Evolutionary conservation across 352 stramenopile genomes (phyloP), one percentile per base, ranked within the genome.

Genomic region (Phytophthora pseudosyringae): DNA sequence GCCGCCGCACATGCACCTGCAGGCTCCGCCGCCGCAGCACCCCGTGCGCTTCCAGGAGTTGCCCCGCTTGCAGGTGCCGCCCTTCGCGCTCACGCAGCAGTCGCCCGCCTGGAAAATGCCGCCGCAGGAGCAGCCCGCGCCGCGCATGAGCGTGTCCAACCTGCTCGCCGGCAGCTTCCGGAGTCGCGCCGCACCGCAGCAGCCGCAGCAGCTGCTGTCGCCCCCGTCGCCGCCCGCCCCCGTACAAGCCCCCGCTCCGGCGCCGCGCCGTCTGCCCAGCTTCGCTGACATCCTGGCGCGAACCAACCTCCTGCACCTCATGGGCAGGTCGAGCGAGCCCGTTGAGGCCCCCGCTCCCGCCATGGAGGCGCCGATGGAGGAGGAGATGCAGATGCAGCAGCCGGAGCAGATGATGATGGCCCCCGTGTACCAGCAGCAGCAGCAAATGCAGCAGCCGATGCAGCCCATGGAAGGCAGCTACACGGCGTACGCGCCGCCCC

Each of bases 251-350:
- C 60, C 47, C 15, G 66, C 52, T 18, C 73, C 57, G 4, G 48
- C 64, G 1, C 45, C 68, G n/a, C 78, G 78, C 26, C 74, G 66
- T 46, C 76, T 90, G 8, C 81, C 81, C 31, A 89, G 81, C 58
- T 89, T 90, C 49, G 69, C 70, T 13, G 81, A 90, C 58, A 83
- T 90, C 39, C 58, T 90, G 40, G 79, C 81, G 21, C 75, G 81
- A 38, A 90, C 81, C 1, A 89, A 84, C 63, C 76, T 88, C 56
- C 56, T 90, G 25, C 79, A 90, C 60, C 75, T 89, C 21, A 71
- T 88, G 64, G 69, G 77, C 25, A 66, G 72, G 10, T 80, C 72
- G 31, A 80, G 53, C 58, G 67, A 67, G 31, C 52, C 72, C 8
- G 45, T 35, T 0, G 44, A 69, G n/a, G 47, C 47, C 29, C 53